Evolutionary conservation across 2,329 filamentous ascomycete genomes (phyloP).

Genomic region (Mollisiaceae sp.): DNA sequence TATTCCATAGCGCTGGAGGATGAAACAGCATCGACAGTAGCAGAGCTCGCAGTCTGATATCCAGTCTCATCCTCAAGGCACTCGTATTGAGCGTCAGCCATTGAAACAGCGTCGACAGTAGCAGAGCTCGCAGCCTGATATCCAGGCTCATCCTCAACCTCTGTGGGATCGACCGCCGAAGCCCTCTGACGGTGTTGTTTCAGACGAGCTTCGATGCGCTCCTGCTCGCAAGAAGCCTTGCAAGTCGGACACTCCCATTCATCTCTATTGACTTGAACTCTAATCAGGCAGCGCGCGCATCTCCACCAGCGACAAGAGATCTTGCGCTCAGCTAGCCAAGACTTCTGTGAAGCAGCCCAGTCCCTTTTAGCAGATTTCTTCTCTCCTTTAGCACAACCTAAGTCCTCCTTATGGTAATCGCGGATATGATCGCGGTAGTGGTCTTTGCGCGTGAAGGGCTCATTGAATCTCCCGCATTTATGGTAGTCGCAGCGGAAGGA

Average conservation of each 20-base stretch:
- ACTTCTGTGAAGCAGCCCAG: conserved; percentile 28
- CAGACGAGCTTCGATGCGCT: conserved; percentile 24
- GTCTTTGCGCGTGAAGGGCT: conserved; percentile 52
- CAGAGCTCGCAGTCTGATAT: background rate
- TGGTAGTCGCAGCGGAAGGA: conserved; percentile 41
- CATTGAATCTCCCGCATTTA: conserved; percentile 38
- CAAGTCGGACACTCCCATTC: conserved; percentile 35
- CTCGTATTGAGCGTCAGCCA: no score
- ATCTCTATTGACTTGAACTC: conserved; percentile 25
- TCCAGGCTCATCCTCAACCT: background rate
- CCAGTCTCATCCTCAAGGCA: no score
- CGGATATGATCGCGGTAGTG: conserved; percentile 55
- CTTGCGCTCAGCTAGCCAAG: conserved; percentile 34
- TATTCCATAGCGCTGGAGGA: background rate
- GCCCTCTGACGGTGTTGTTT: background rate
- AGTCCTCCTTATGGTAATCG: conserved; percentile 52
- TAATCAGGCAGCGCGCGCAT: conserved; percentile 38
- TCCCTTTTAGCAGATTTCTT: conserved; percentile 24
- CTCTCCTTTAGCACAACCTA: conserved; percentile 32
- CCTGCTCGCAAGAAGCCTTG: conserved; percentile 33
- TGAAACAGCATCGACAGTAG: background rate
- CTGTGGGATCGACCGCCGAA: background rate
- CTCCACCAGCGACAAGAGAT: conserved; percentile 35
- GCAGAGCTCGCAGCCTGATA: background rate
- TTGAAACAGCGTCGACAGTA: background rate